Conservation (phyloP, 768 basidiomycete genomes). For the Chlorophyllum brunneum region DNA sequence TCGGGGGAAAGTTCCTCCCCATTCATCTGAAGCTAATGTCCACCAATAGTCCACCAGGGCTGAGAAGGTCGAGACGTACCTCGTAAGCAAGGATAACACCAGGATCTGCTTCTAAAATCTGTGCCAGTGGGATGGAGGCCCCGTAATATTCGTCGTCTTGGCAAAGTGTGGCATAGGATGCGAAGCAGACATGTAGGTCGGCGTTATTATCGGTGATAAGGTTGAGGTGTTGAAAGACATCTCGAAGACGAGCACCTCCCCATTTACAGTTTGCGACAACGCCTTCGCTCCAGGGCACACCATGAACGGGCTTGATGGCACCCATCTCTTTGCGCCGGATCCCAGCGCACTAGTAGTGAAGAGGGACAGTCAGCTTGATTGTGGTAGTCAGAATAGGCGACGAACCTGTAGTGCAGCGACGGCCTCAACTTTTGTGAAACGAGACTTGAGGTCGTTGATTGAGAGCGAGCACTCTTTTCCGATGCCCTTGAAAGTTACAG, state of each 20-base stretch:
- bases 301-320: constrained; percentile 49
- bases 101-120: constrained; percentile 40
- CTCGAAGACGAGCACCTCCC: constrained; percentile 56
- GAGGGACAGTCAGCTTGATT: constrained; percentile 1
- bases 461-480: constrained; percentile 31
- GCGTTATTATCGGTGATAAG: constrained; percentile 27
- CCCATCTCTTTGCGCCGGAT: constrained; percentile 66
- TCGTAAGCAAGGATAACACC: constrained; percentile 63
- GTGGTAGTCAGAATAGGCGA: not conserved
- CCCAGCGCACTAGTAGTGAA: constrained; percentile 51
- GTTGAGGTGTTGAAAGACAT: constrained; percentile 46
- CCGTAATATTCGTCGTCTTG: constrained; percentile 63
- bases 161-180: constrained; percentile 55
- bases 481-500: constrained; percentile 33
- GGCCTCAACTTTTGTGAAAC: constrained; percentile 37
- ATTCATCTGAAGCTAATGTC: constrained; percentile 51
- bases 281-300: constrained; percentile 63
- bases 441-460: constrained; percentile 33
- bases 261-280: constrained; percentile 69
- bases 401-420: constrained; percentile 56
- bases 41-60: not conserved
- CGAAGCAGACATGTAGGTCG: constrained; percentile 51
- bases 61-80: constrained; percentile 27
- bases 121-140: constrained; percentile 54
- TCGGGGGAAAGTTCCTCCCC: constrained; percentile 51